Base-by-base conservation (phyloP, 345 rosid genomes). In the Mercurialis annua region DNA sequence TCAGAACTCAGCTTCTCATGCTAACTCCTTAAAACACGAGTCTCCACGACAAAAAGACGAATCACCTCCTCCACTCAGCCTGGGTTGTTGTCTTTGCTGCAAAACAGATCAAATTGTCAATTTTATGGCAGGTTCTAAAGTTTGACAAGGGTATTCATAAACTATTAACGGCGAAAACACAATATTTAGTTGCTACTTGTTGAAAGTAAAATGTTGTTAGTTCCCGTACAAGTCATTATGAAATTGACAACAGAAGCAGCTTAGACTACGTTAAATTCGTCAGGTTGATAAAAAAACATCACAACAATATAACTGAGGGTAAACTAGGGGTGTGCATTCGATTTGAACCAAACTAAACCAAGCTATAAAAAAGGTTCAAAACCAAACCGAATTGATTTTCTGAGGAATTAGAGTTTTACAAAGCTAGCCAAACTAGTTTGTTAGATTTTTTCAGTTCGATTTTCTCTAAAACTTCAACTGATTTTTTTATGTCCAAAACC, bases 51-150 rank as follows among this genome's bases (percentile, higher is more conserved):
- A 46, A 30, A 30, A 21, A 10, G 24, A 47, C n/a, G n/a, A 14
- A 58, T 82, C 76, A 90, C 67, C 92, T 84, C 74, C 75, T 87
- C 77, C 91, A 83, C 71, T 83, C 92, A 56, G 56, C 84, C 21
- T 73, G 86, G 44, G 71, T 65, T 53, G 71, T 65, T 53, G 77
- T 74, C 79, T 84, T 87, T 44, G 68, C 96, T 90, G 91, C 80
- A 81, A 78, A 73, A 66, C 57, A n/a, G 47, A 67, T 73, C 14
- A 65, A n/a, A 42, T 12, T 8, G 42, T 10, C 11, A 31, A 44
- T 29, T 57, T 53, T 24, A 10, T 33, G 30, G n/a, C 12, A 50
- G 64, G 43, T 48, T 26, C 44, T 46, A 9, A 48, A 57, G 20
- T 46, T 38, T 29, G 43, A 66, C 20, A 38, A 8, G 27, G 27